Percentiles rank a stretch among this genome's conserved stretches.
These are phyloP conservation scores for Sequoia sempervirens DNA, from an alignment of 75 land plant genomes.

Conservation along the genomic window DNA sequence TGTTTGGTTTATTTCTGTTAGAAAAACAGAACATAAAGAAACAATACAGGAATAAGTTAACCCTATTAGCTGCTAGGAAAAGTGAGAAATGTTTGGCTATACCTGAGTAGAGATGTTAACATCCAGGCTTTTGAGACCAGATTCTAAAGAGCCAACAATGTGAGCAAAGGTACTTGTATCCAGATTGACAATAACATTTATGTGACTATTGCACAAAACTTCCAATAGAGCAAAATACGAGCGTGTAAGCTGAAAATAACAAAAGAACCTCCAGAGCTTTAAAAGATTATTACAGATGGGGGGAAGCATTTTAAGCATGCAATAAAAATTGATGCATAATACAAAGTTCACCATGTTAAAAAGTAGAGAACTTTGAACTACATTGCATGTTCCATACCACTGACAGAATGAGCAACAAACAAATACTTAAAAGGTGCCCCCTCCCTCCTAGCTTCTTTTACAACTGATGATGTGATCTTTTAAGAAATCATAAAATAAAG, in stretches of 20 bases:
- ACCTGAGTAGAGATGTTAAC: constrained; percentile 83
- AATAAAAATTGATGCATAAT: neutral
- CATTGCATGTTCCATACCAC: neutral
- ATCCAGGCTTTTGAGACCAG: constrained; percentile 83
- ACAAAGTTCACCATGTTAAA: neutral
- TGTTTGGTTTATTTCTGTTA: neutral
- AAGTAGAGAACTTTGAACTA: neutral
- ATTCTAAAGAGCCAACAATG: constrained; percentile 82
- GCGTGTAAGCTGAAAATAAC: constrained; percentile 56
- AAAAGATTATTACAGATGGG: neutral
- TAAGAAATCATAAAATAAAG: neutral
- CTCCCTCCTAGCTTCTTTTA: neutral
- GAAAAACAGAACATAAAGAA: neutral
- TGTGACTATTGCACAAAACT: constrained; percentile 78
- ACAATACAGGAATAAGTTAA: neutral
- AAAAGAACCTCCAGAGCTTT: neutral
- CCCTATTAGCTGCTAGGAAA: neutral
- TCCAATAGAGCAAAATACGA: constrained; percentile 90
- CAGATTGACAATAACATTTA: constrained; percentile 61
- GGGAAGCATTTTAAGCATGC: neutral
- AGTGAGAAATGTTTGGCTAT: neutral
- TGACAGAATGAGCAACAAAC: neutral
- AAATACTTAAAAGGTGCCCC: neutral
- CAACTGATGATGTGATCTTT: neutral
- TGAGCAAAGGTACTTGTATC: constrained; percentile 80